phyloP scores from a whole-genome alignment of 73 alveolate species.

The Stentor coeruleus region DNA sequence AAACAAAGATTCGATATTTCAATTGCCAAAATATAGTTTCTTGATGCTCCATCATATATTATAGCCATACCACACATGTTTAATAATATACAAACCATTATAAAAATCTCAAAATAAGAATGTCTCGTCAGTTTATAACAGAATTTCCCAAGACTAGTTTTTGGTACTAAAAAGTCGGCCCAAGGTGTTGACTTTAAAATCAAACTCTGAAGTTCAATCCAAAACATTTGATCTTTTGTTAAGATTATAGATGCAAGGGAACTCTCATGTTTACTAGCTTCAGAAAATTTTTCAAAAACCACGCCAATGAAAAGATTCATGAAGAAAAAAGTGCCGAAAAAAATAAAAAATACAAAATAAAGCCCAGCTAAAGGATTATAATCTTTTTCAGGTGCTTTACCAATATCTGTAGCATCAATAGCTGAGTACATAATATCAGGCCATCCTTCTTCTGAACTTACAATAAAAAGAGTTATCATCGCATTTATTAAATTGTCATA shows the following conservation, averaged over 20 bases:
- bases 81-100: conserved; percentile 39
- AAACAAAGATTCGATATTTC: conserved; percentile 65
- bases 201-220: conserved; percentile 60
- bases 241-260: conserved; percentile 38
- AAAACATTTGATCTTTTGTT: conserved; percentile 48
- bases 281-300: conserved; percentile 82
- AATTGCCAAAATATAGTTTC: conserved; percentile 34
- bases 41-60: conserved; percentile 62
- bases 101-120: conserved; percentile 74
- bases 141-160: conserved; percentile 67
- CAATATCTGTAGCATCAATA: conserved; percentile 49
- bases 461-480: conserved; percentile 78
- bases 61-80: conserved; percentile 84
- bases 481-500: conserved; percentile 85
- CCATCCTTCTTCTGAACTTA: conserved; percentile 93
- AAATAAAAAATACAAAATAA: conserved; percentile 71
- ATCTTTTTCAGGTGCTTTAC: conserved; percentile 65
- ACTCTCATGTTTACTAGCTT: conserved; percentile 66
- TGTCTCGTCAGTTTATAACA: conserved; percentile 69
- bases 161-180: conserved; percentile 38
- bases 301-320: conserved; percentile 93
- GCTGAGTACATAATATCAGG: conserved; percentile 74
- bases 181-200: conserved; percentile 57
- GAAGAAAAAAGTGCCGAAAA: conserved; percentile 86
- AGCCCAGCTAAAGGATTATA: conserved; percentile 65